Conservation (phyloP, 2,329 filamentous ascomycete genomes). For the Pseudopyrenochaeta lycopersici region DNA sequence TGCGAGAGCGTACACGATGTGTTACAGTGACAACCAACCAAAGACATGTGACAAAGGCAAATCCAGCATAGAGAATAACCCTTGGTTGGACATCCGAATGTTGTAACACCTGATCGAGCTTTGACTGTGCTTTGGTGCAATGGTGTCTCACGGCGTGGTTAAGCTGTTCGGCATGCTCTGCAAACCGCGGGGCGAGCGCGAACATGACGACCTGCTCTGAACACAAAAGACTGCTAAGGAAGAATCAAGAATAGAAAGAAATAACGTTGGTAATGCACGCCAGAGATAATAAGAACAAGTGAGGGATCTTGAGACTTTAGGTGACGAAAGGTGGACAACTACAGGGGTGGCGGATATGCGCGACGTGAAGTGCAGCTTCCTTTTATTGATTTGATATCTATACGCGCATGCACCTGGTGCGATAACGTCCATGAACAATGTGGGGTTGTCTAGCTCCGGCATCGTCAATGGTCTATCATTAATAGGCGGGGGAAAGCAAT, state of each 20-base stretch:
- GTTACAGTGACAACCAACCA: constrained; percentile 40
- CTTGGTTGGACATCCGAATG: constrained; percentile 22
- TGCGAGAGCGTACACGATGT: constrained; percentile 36
- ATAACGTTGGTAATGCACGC: background rate
- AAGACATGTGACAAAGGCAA: constrained; percentile 41
- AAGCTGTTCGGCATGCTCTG: constrained; percentile 24
- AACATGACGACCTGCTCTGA: constrained; percentile 8
- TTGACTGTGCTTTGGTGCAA: constrained; percentile 16
- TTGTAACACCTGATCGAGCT: constrained; percentile 7
- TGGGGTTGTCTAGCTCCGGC: constrained; percentile 20
- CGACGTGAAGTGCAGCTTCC: constrained; percentile 13
- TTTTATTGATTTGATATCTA: background rate
- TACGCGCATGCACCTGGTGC: constrained; percentile 6
- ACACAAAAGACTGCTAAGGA: background rate
- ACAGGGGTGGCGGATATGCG: constrained; percentile 3
- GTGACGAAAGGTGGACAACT: background rate
- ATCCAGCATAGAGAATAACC: constrained; percentile 38
- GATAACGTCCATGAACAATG: constrained; percentile 23
- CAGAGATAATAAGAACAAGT: background rate
- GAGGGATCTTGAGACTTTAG: background rate
- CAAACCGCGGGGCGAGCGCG: constrained; percentile 11
- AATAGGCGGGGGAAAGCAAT: constrained; percentile 24
- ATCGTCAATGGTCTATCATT: constrained; percentile 24
- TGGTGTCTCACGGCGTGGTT: constrained; percentile 26
- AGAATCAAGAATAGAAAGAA: background rate